Evolutionary conservation across 1,284 basidiomycete species (phyloP).

Genomic region (Amylostereum chailletii): DNA sequence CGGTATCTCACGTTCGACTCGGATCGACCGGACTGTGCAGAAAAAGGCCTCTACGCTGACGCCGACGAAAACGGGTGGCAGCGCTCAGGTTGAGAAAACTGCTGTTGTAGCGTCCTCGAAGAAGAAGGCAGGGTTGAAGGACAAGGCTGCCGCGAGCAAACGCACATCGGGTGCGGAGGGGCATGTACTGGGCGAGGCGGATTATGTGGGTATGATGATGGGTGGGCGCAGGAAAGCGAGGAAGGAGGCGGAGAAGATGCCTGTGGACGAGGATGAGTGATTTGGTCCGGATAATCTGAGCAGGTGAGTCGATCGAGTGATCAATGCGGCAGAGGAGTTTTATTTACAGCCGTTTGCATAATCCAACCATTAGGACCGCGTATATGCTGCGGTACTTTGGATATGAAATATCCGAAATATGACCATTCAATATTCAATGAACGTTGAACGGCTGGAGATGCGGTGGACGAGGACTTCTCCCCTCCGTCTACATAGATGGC

Average conservation of each 20-base stretch:
- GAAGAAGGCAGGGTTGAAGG: constrained; percentile 38
- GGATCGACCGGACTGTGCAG: not conserved
- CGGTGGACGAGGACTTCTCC: no score
- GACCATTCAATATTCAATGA: no score
- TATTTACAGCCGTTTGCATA: no score
- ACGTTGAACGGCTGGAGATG: no score
- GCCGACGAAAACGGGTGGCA: not conserved
- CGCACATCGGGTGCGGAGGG: constrained; percentile 20
- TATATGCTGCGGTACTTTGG: no score
- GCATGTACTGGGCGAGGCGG: constrained; percentile 61
- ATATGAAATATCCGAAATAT: no score
- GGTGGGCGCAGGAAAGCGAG: constrained; percentile 57
- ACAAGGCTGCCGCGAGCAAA: constrained; percentile 19
- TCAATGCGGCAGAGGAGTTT: no score
- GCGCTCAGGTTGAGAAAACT: constrained; percentile 3
- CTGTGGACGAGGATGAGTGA: constrained; percentile 16
- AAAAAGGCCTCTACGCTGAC: constrained; percentile 7
- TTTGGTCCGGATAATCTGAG: not conserved
- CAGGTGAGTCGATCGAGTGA: no score
- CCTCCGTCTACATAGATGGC: no score
- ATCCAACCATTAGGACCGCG: no score
- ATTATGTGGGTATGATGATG: constrained; percentile 65
- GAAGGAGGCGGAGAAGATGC: constrained; percentile 55
- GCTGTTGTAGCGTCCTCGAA: constrained; percentile 18
- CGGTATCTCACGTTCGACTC: not conserved